A percentile compares a stretch with the other conserved stretches of the same genome.
phyloP scores from a whole-genome alignment of 2,329 filamentous ascomycete species.

The Chaetoscypha palmicola region DNA sequence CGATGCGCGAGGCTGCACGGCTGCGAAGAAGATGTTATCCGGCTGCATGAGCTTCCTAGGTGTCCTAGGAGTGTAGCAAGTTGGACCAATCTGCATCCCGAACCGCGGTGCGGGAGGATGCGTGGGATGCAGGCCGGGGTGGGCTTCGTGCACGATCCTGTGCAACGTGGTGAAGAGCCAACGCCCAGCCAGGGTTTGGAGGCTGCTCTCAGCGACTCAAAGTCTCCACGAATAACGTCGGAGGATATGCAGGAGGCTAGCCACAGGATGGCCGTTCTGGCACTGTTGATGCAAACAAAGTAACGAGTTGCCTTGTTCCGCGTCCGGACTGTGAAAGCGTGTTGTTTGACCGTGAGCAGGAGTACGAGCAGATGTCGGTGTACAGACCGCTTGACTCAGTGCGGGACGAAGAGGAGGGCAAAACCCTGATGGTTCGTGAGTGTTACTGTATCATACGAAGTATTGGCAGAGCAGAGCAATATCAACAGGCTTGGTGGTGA shows the following conservation, averaged over 20 bases:
- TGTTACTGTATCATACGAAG: no score
- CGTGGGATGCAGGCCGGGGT: constrained; percentile 5
- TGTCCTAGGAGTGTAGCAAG: neutral
- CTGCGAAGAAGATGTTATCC: constrained; percentile 13
- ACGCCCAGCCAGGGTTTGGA: neutral
- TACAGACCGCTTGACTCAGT: constrained; percentile 2
- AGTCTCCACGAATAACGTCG: constrained; percentile 9
- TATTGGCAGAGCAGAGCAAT: no score
- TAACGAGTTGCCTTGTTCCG: constrained; percentile 2
- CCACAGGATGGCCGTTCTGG: neutral
- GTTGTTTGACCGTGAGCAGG: no score
- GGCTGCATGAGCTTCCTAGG: constrained; percentile 7
- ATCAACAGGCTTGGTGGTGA: constrained; percentile 9
- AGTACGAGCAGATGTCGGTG: neutral
- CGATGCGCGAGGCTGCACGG: constrained; percentile 3
- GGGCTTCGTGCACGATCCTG: constrained; percentile 8
- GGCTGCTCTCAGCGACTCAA: no score
- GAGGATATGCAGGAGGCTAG: constrained; percentile 8
- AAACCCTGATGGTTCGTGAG: constrained; percentile 10
- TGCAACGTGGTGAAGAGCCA: constrained; percentile 9
- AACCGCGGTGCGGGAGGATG: constrained; percentile 13
- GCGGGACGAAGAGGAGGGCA: constrained; percentile 8
- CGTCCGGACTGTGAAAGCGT: constrained; percentile 8
- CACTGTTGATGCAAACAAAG: constrained; percentile 12
- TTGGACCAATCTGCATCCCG: constrained; percentile 10